phyloP scores from a whole-genome alignment of 1,284 basidiomycete species.

The Cystobasidium sp. region DNA sequence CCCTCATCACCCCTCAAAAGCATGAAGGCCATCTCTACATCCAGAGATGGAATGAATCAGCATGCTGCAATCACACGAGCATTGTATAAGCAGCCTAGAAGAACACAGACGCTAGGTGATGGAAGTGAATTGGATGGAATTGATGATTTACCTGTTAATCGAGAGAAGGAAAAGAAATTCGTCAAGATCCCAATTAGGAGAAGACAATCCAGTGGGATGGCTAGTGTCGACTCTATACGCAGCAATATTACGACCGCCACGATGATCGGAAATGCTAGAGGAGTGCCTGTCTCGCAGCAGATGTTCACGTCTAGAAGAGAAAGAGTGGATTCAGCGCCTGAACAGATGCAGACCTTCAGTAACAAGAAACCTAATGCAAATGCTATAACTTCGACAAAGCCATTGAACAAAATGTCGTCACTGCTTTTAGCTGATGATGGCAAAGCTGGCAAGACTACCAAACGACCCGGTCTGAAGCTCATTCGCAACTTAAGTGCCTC shows the following conservation, averaged over 20 bases:
- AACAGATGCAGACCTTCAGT: not conserved
- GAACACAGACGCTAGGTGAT: constrained; percentile 77
- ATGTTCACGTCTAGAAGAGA: constrained; percentile 2
- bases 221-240: not conserved
- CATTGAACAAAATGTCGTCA: too few species aligned
- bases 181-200: constrained; percentile 62
- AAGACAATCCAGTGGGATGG: constrained; percentile 38
- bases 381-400: too few species aligned
- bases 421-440: not conserved
- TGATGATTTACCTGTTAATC: constrained; percentile 84
- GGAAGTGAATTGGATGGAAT: constrained; percentile 90
- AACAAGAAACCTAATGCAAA: not conserved
- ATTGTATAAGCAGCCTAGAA: constrained; percentile 63
- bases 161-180: constrained; percentile 67
- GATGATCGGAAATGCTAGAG: too few species aligned
- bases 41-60: too few species aligned
- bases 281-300: too few species aligned
- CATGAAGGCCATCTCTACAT: not conserved
- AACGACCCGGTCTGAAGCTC: constrained; percentile 72
- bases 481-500: constrained; percentile 80
- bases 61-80: constrained; percentile 63
- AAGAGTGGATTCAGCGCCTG: constrained; percentile 4
- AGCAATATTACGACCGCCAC: not conserved
- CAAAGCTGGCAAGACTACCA: constrained; percentile 43
- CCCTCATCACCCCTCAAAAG: constrained; percentile 15